Base-by-base conservation (phyloP, 2,329 filamentous ascomycete genomes). In the Grosmannia penicillata region DNA sequence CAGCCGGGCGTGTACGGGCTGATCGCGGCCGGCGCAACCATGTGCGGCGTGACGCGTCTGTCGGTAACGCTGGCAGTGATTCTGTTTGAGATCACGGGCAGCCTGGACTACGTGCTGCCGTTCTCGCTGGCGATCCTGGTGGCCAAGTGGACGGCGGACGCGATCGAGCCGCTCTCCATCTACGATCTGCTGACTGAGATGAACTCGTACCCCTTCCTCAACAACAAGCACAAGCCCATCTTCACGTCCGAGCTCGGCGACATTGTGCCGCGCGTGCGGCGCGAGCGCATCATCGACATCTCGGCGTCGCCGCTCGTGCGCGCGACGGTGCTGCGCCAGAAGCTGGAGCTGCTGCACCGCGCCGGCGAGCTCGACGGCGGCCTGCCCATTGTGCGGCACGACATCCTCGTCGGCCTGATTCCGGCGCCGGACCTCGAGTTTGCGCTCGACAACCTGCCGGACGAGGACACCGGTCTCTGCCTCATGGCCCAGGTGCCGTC, bases 61-160 rank as follows among this genome's bases (percentile, higher is more conserved):
- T 94, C 87, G 0, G 84, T 98, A 18, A 96, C 91, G 0, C 66
- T 98, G 8, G 87, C 86, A 0, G 86, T 96, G 51, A 96, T 98
- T 43, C 65, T 96, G 1, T 96, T 98, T 49, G 91, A 98, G 56
- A 66, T 98, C 26, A 98, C 91, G 0, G 91, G 91, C 39, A 94
- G 85, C 54, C 66, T 96, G 35, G 84, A 96, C 55, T 93, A 96
- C 51, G 91, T 98, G 4, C 64, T 98, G 10, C 91, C 91, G 0
- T 96, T 96, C 56, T 95, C 87, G 0, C 63, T 98, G 8, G 81
- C 84, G 0, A 85, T 98, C 25, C 66, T 96, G 4, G 86, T 93
- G 22, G 78, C 89, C n/a, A 98, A 98, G 61, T 98, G 91, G 91
- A 94, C 86, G 0, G 87, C 91, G 0, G 91, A 96, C 58, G 87